Percentiles rank a stretch among this genome's conserved stretches.
Evolutionary conservation across 106 monocot species (phyloP).

Genomic region (Allium fistulosum): DNA sequence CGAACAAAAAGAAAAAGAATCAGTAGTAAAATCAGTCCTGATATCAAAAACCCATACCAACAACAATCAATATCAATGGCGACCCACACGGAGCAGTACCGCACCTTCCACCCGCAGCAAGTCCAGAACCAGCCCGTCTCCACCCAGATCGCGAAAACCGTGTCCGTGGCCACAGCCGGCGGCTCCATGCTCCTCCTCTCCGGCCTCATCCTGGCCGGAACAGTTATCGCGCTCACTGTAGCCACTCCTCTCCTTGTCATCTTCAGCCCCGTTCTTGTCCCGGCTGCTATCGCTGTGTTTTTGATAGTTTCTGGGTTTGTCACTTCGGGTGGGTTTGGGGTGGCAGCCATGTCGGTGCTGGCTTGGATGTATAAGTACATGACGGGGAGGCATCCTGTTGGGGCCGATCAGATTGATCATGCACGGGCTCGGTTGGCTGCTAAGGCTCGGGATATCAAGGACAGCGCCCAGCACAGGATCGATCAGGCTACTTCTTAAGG

Average conservation of each 20-base stretch:
- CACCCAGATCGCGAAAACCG: constrained; percentile 24
- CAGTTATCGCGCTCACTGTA: constrained; percentile 55
- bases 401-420: constrained; percentile 53
- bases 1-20: background rate
- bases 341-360: constrained; percentile 70
- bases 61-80: constrained; percentile 9
- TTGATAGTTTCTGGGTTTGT: constrained; percentile 50
- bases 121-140: constrained; percentile 26
- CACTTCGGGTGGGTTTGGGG: constrained; percentile 59
- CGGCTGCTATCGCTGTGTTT: constrained; percentile 41
- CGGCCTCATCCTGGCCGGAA: constrained; percentile 59
- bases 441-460: constrained; percentile 64
- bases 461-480: constrained; percentile 13
- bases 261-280: constrained; percentile 81
- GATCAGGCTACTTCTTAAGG: background rate
- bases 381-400: constrained; percentile 58
- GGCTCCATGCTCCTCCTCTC: constrained; percentile 64
- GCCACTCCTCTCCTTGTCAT: constrained; percentile 66
- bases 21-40: too few relatives aligned
- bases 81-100: background rate
- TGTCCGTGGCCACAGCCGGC: constrained; percentile 38
- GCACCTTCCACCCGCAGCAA: background rate
- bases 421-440: constrained; percentile 32
- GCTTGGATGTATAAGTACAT: constrained; percentile 77
- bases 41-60: too few relatives aligned